Conservation (phyloP, 2,329 filamentous ascomycete species). For the Dactylellina leptospora region DNA sequence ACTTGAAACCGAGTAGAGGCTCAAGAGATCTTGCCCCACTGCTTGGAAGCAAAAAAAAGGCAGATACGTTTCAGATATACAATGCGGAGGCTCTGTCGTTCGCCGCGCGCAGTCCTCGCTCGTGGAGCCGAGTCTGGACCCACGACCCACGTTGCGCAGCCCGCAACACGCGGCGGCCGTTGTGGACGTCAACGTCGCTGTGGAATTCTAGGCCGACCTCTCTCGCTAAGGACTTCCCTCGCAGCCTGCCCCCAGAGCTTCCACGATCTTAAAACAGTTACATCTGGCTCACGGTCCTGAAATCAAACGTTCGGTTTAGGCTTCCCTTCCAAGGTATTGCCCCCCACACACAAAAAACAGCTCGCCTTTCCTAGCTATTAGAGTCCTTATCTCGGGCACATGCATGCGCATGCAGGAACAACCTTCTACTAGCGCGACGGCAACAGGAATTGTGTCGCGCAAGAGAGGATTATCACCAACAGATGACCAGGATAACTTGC, state of each 20-base stretch:
- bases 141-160: slow-evolving; percentile 1
- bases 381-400: background rate
- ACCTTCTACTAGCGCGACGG: background rate
- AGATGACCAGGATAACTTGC: slow-evolving; percentile 7
- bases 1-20: slow-evolving; percentile 5
- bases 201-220: slow-evolving; percentile 31
- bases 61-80: slow-evolving; percentile 34
- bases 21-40: background rate
- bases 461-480: slow-evolving; percentile 38
- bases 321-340: slow-evolving; percentile 15
- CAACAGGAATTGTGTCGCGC: slow-evolving; percentile 15
- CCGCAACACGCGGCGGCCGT: background rate
- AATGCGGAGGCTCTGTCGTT: background rate
- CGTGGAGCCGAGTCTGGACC: slow-evolving; percentile 13
- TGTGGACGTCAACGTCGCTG: slow-evolving; percentile 3
- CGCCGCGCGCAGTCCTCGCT: background rate
- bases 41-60: background rate
- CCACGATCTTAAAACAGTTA: slow-evolving; percentile 10
- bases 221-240: slow-evolving; percentile 37
- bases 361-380: background rate
- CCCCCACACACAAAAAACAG: background rate
- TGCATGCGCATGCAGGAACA: slow-evolving; percentile 26
- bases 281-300: background rate
- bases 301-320: slow-evolving; percentile 21
- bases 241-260: background rate